Conservation (phyloP, 495 filamentous ascomycete species). For the Penicillium herquei region DNA sequence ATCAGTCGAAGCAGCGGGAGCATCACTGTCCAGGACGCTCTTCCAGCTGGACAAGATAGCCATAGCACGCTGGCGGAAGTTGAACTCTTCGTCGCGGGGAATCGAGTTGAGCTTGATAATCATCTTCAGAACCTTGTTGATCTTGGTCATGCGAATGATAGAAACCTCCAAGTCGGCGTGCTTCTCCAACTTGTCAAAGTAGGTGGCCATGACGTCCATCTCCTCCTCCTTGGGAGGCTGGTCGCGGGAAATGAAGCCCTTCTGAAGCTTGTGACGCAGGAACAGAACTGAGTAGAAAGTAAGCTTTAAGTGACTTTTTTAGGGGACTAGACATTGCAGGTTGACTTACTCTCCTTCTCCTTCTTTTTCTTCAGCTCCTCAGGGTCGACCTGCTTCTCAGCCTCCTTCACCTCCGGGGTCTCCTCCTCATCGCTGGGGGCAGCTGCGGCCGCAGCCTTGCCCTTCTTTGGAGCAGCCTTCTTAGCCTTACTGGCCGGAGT, state of each 20-base stretch:
- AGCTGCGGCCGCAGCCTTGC: constrained; percentile 49
- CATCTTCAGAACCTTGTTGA: constrained; percentile 90
- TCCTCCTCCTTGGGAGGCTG: constrained; percentile 81
- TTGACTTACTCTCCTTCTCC: constrained; percentile 62
- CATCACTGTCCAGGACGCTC: constrained; percentile 63
- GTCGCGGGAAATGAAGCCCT: constrained; percentile 81
- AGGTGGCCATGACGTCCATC: constrained; percentile 79
- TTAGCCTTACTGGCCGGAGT: constrained; percentile 62
- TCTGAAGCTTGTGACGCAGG: constrained; percentile 85
- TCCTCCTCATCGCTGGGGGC: constrained; percentile 35
- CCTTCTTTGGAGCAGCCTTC: constrained; percentile 40
- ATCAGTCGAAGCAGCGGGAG: constrained; percentile 37
- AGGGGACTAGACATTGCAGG: background rate
- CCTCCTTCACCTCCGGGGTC: constrained; percentile 44
- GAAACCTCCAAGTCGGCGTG: constrained; percentile 77
- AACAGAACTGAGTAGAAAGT: constrained; percentile 60
- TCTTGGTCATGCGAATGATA: constrained; percentile 84
- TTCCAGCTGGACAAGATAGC: constrained; percentile 79
- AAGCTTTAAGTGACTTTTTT: constrained; percentile 1
- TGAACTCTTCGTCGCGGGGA: constrained; percentile 78
- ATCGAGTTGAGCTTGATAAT: constrained; percentile 81
- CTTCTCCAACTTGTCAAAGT: constrained; percentile 74
- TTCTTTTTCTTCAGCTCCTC: constrained; percentile 64
- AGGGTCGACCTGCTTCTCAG: constrained; percentile 53
- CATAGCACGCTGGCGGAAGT: constrained; percentile 77